Conservation (phyloP, 169 alveolate species). For the Plasmodium coatneyi region DNA sequence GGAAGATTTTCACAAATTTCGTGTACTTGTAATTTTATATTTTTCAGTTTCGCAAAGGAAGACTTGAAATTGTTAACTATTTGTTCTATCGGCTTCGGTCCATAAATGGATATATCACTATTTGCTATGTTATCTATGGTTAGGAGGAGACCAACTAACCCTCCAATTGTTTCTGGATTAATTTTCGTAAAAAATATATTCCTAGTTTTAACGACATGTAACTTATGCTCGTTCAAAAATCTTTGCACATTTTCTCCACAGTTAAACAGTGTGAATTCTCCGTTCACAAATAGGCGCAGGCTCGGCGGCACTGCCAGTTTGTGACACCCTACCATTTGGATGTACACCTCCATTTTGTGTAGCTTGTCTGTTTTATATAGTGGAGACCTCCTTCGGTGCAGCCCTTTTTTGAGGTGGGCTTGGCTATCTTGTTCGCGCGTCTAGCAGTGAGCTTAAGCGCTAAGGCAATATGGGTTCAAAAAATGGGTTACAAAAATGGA, state of each 20-base stretch:
- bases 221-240: slow-evolving; percentile 84
- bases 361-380: slow-evolving; percentile 42
- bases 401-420: slow-evolving; percentile 5
- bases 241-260: slow-evolving; percentile 90
- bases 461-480: not conserved
- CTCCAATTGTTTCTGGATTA: slow-evolving; percentile 82
- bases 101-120: slow-evolving; percentile 79
- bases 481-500: too few relatives aligned
- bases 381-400: slow-evolving; percentile 4
- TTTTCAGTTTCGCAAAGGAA: slow-evolving; percentile 79
- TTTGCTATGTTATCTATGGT: slow-evolving; percentile 85
- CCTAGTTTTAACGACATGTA: slow-evolving; percentile 79
- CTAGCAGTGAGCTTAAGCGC: not conserved
- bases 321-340: slow-evolving; percentile 86
- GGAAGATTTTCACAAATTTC: slow-evolving; percentile 26
- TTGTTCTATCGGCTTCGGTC: slow-evolving; percentile 81
- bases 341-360: slow-evolving; percentile 78
- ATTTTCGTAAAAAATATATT: slow-evolving; percentile 83
- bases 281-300: slow-evolving; percentile 82
- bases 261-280: slow-evolving; percentile 83
- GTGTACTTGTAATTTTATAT: slow-evolving; percentile 17
- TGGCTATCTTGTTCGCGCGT: not conserved
- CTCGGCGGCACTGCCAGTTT: slow-evolving; percentile 87
- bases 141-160: slow-evolving; percentile 87
- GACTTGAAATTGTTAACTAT: slow-evolving; percentile 57